phyloP scores from a whole-genome alignment of 2,329 filamentous ascomycete genomes.

The Calonectria montana region DNA sequence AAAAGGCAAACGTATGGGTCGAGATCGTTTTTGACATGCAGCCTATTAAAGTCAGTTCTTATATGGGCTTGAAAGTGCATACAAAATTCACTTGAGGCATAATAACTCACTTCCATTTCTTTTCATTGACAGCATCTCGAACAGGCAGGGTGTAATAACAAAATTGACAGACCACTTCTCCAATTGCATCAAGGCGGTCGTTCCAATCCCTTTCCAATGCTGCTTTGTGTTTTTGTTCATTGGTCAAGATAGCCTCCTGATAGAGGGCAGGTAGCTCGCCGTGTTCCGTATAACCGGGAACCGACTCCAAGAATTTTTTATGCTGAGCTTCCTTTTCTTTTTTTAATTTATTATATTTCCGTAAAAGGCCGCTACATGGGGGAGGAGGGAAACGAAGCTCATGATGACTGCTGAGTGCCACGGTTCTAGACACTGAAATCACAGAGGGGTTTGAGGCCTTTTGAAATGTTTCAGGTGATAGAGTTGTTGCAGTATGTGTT shows the following conservation, averaged over 20 bases:
- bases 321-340: neutral
- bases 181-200: neutral
- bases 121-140: neutral
- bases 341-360: neutral
- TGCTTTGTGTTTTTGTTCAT: neutral
- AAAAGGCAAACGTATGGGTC: neutral
- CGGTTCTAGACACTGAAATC: conserved; percentile 13
- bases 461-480: neutral
- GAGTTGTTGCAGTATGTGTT: conserved; percentile 7
- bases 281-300: neutral
- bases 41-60: neutral
- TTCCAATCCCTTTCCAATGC: neutral
- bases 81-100: neutral
- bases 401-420: conserved; percentile 5
- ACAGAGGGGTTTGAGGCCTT: conserved; percentile 5
- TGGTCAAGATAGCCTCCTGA: neutral
- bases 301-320: neutral
- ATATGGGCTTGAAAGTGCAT: neutral
- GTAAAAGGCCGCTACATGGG: neutral
- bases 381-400: conserved; percentile 18
- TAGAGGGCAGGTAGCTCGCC: neutral
- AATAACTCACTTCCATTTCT: neutral
- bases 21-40: neutral
- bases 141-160: neutral
- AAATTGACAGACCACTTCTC: neutral